Evolutionary conservation across 164 flowering plant genomes (phyloP).

Genomic region (Tetrastigma voinierianum): DNA sequence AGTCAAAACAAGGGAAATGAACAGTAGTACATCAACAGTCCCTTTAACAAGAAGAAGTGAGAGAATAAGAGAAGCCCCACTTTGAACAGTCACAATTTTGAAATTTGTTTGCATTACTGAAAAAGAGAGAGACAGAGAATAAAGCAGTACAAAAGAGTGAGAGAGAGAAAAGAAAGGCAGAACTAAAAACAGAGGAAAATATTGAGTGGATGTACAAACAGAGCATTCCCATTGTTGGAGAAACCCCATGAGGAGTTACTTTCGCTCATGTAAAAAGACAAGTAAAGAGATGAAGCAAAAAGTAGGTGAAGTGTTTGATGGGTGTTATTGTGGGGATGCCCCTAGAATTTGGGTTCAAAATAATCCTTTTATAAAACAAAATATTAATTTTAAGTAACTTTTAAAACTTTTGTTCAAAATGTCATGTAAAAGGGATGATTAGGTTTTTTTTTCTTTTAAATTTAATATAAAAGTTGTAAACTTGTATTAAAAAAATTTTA

Average conservation of each 20-base stretch:
- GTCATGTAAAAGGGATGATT: too few species aligned
- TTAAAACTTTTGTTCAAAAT: too few species aligned
- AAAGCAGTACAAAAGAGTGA: slow-evolving; percentile 10
- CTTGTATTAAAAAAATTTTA: too few species aligned
- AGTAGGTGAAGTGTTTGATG: not conserved
- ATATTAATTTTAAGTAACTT: too few species aligned
- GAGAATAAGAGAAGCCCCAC: not conserved
- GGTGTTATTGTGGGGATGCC: slow-evolving; percentile 6
- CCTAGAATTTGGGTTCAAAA: too few species aligned
- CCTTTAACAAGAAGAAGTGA: not conserved
- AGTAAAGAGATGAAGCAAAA: slow-evolving; percentile 6
- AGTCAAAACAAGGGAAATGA: not conserved
- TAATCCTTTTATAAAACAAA: not conserved
- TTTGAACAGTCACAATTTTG: slow-evolving; percentile 22
- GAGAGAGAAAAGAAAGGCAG: not conserved
- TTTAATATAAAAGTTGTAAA: too few species aligned
- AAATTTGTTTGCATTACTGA: not conserved
- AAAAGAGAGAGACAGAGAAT: slow-evolving; percentile 9
- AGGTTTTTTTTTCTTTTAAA: too few species aligned
- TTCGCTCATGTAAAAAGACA: slow-evolving; percentile 20
- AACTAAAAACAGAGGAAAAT: not conserved
- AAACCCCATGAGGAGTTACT: slow-evolving; percentile 20
- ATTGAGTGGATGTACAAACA: slow-evolving; percentile 1
- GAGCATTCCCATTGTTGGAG: slow-evolving; percentile 20
- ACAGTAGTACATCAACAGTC: slow-evolving; percentile 12